These are phyloP conservation scores for Acacia melanoxylon DNA, from an alignment of 306 rosid genomes.

Conservation along the genomic window DNA sequence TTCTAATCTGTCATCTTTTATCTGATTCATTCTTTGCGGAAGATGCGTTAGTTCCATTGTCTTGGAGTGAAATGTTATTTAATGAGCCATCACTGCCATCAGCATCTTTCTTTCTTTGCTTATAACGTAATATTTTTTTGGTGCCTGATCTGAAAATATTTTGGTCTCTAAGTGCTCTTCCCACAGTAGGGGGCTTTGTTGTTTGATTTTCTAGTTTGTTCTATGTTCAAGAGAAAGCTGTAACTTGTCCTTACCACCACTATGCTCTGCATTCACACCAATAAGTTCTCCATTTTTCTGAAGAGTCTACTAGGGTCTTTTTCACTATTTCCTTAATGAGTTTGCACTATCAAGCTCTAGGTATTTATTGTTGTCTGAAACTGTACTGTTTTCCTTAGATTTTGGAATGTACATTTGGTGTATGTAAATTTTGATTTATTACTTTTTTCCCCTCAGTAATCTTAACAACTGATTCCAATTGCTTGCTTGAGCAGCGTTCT, in stretches of 20 bases:
- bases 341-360: neutral
- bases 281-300: neutral
- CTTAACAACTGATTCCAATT: slow-evolving; percentile 27
- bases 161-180: neutral
- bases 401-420: neutral
- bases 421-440: neutral
- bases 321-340: neutral
- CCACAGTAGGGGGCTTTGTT: neutral
- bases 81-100: neutral
- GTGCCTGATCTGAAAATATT: neutral
- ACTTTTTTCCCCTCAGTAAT: neutral
- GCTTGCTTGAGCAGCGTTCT: slow-evolving; percentile 66
- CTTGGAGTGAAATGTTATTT: neutral
- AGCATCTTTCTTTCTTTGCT: neutral
- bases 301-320: neutral
- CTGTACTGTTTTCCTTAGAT: neutral
- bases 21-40: neutral
- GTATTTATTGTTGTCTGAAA: neutral
- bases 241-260: neutral
- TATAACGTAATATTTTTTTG: neutral
- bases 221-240: neutral
- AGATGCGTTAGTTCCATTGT: neutral
- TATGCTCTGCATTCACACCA: neutral
- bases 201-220: neutral
- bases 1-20: neutral